A percentile compares a stretch with the other conserved stretches of the same genome.
These are phyloP conservation scores for Tulasnella sp. DNA, from an alignment of 768 basidiomycete genomes.

Conservation along the genomic window DNA sequence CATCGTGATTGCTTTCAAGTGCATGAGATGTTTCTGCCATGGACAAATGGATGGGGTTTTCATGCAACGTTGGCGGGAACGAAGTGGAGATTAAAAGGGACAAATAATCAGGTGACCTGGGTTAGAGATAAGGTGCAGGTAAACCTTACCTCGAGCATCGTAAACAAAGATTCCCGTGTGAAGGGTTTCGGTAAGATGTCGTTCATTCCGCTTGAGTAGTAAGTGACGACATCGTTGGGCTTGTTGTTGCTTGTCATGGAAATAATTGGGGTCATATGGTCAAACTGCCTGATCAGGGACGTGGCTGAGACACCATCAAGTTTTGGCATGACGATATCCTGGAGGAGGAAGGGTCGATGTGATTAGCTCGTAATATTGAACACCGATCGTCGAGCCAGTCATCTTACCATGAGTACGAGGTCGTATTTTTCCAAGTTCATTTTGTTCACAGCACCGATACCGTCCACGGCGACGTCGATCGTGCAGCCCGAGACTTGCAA, in stretches of 20 bases:
- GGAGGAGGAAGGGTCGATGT: not conserved
- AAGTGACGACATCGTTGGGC: constrained; percentile 86
- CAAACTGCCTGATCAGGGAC: constrained; percentile 87
- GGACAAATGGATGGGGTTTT: not conserved
- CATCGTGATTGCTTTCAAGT: constrained; percentile 78
- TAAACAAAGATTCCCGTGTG: constrained; percentile 81
- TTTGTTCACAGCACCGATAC: constrained; percentile 83
- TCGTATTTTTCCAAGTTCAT: constrained; percentile 97
- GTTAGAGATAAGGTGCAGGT: not conserved
- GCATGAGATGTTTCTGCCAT: constrained; percentile 68
- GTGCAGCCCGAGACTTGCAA: constrained; percentile 91
- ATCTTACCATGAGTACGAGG: constrained; percentile 80
- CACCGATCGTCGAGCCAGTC: not conserved
- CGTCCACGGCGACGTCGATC: constrained; percentile 90
- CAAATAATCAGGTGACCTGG: constrained; percentile 11
- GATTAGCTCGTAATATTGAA: not conserved
- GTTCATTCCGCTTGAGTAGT: constrained; percentile 88
- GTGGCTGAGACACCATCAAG: constrained; percentile 85
- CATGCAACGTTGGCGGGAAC: not conserved
- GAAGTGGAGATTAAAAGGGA: constrained; percentile 1
- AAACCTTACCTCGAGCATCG: constrained; percentile 71
- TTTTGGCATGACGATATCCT: constrained; percentile 93
- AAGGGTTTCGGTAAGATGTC: constrained; percentile 96
- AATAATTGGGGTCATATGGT: constrained; percentile 91
- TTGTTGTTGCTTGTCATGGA: constrained; percentile 96